Evolutionary conservation across 2,329 filamentous ascomycete species (phyloP), one percentile per base, ranked within the genome.

Genomic region (Daldinia eschscholtzii): DNA sequence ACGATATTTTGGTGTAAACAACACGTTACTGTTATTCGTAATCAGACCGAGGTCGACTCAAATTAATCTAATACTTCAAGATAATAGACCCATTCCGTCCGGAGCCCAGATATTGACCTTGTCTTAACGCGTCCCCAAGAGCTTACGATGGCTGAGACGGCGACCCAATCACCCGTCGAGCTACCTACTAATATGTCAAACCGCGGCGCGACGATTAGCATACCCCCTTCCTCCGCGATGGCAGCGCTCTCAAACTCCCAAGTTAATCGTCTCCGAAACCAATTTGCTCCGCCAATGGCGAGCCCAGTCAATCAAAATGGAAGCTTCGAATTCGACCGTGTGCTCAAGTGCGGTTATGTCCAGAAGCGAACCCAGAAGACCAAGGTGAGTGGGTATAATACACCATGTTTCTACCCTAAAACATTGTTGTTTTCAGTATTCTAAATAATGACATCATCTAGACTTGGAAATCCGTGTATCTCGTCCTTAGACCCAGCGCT

Each of bases 261-360:
- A 18, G 67, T 78, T 15, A 75, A 76, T 48, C 77, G 77, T n/a
- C 46, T 81, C 30, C 78, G 75, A 64, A 78, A 70, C 62, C 85
- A 87, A 73, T 80, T 88, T 28, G 83, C 83, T 28, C 78, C 91
- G 48, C 89, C 92, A 72, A 85, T 90, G 15, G 90, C 93, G 76
- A 96, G 93, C 33, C 93, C 94, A 4, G 93, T 98, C 71, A 97
- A 95, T 78, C 91, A 97, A 80, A 94, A 97, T 80, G 96, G 96
- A 70, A 96, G 93, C 80, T 99, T 97, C 79, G 94, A 96, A 77
- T 97, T 97, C 77, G 96, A 99, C 80, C 91, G 94, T 57, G 93
- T 98, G 62, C 87, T 98, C 79, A 98, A 97, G 83, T 90, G 91
- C 64, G 94, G 95, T 66, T 92, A 91, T 73, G 90, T 97, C 42